Base-by-base conservation (phyloP, 1,284 basidiomycete species). In the Xerocomus amazonicus region DNA sequence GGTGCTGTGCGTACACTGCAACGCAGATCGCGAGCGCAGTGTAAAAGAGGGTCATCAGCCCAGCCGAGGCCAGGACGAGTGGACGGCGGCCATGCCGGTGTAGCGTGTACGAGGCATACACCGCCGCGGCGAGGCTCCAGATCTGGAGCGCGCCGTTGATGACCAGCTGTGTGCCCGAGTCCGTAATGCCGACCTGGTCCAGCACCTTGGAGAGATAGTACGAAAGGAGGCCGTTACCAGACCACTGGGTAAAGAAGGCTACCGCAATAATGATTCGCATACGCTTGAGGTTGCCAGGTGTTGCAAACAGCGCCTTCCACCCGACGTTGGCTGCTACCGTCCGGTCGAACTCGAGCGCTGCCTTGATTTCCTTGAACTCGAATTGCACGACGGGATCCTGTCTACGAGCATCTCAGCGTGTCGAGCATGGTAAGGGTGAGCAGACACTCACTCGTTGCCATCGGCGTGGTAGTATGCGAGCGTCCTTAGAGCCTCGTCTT, bases 381-480 rank as follows among this genome's bases (percentile, higher is more conserved):
- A 83, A 87, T 53, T 78, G 71, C 34, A 90, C 84, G n/a, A 90
- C 77, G 3, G 82, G 79, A 61, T 90, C 85, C 14, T 82, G 67
- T 35, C 80, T 80, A 49, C 8, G 74, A 77, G 67, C 76, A 81
- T 42, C 12, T 42, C 9, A 61, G 45, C 6, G 3, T 9, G n/a
- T 43, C 13, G 34, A 17, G 28, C 6, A 32, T 14, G 6, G 28
- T 13, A 7, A 32, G 10, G 12, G 10, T 9, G 17, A 33, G n/a
- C 12, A n/a, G 33, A 17, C 27, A 51, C 49, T 79, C 56, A 79
- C 76, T 73, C 69, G 50, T 88, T 79, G 48, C 84, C 78, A 55
- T 87, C 81, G 10, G 84, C 85, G 53, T 90, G 87, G 66, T 87
- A 89, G 66, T 88, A 84, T 0, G 85, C 85, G 23, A 90, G 74